phyloP scores from a whole-genome alignment of 2,329 filamentous ascomycete genomes.

The Paraconiothyrium sp. region DNA sequence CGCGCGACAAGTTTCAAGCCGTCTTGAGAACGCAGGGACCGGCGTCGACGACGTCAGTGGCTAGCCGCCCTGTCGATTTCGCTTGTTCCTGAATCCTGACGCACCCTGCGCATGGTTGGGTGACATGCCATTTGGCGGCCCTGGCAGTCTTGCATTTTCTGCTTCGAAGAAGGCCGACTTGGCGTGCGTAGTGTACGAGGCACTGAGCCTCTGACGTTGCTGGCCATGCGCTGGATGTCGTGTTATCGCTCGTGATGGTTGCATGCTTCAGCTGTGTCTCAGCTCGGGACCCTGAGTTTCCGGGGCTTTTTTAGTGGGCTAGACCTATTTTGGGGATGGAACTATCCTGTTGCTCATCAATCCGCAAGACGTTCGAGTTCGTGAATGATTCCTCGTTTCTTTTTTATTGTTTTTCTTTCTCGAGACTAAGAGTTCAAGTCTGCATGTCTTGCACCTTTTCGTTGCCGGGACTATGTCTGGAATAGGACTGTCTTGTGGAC shows the following conservation, averaged over 20 bases:
- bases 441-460: background rate
- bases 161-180: slow-evolving; percentile 1
- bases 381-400: background rate
- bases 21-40: slow-evolving; percentile 28
- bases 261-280: slow-evolving; percentile 35
- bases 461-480: background rate
- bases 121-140: background rate
- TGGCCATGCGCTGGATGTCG: background rate
- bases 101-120: background rate
- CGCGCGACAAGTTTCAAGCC: slow-evolving; percentile 29
- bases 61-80: slow-evolving; percentile 1
- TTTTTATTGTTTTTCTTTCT: background rate
- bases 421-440: background rate
- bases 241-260: slow-evolving; percentile 6
- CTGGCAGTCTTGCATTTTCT: slow-evolving; percentile 2
- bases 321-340: background rate
- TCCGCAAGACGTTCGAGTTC: no score
- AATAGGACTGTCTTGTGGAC: background rate
- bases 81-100: slow-evolving; percentile 16
- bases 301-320: background rate
- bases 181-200: slow-evolving; percentile 7
- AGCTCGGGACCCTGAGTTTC: slow-evolving; percentile 18
- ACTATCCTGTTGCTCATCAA: background rate
- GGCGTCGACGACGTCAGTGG: slow-evolving; percentile 42
- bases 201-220: slow-evolving; percentile 5